phyloP scores from a whole-genome alignment of 139 green algal species.

The Pseudopediastrum boryanum region DNA sequence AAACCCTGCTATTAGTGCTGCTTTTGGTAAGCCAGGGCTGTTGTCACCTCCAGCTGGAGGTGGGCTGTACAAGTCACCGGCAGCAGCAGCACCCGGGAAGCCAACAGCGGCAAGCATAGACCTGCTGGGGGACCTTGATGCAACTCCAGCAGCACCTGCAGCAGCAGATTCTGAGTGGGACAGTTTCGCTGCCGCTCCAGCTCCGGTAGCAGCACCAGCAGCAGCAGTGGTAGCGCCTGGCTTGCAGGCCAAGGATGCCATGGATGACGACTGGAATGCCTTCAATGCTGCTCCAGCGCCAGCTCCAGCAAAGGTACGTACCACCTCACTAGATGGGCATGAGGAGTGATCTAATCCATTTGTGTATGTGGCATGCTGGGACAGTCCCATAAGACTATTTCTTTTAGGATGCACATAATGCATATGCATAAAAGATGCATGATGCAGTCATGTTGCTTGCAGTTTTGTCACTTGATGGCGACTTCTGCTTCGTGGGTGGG shows the following conservation, averaged over 20 bases:
- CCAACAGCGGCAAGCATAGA: slow-evolving; percentile 42
- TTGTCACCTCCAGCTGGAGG: neutral
- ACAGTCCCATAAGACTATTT: neutral
- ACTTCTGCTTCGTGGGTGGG: too few species aligned
- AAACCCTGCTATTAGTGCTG: slow-evolving; percentile 74
- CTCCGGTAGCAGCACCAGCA: slow-evolving; percentile 14
- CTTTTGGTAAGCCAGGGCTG: slow-evolving; percentile 45
- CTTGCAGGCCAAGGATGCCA: neutral
- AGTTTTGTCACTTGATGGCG: neutral
- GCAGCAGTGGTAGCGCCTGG: neutral
- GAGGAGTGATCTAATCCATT: slow-evolving; percentile 34
- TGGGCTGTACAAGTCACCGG: neutral
- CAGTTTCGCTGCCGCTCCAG: too few species aligned
- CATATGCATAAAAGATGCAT: neutral
- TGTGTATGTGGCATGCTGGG: neutral
- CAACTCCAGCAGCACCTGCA: too few species aligned
- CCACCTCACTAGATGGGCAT: neutral
- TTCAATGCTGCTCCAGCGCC: slow-evolving; percentile 17
- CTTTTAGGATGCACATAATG: neutral
- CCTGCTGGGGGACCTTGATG: slow-evolving; percentile 56
- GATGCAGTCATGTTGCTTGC: neutral
- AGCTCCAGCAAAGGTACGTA: slow-evolving; percentile 5
- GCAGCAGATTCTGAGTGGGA: too few species aligned
- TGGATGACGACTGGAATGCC: neutral
- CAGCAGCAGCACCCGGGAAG: neutral